Evolutionary conservation across 106 monocot genomes (phyloP), one percentile per base, ranked within the genome.

Genomic region (Phalaenopsis aphrodite): DNA sequence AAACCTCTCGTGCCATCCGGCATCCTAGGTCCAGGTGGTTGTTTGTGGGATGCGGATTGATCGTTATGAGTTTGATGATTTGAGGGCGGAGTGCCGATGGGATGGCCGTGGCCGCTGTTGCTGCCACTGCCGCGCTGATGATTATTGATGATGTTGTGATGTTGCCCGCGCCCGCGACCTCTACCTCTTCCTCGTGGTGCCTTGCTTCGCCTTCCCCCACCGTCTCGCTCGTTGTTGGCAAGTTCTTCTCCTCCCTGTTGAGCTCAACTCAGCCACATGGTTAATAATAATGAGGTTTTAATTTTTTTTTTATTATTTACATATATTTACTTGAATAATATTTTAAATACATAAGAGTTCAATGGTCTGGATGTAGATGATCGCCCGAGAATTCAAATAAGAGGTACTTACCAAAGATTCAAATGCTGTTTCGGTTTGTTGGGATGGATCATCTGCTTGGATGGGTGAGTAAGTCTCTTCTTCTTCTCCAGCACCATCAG

Each of bases 1-100:
- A 94, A 94, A 39, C 94, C 94, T 68, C 82, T 86, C 0, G 94
- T 94, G 47, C 94, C 94, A 78, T 94, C 89, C 41, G 94, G 94
- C 94, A 94, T 94, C 18, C 94, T 85, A 9, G 94, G 94, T 0
- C 89, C 94, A 3, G 88, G 94, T 42, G 94, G 91, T 46, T 79
- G 93, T 75, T 88, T 94, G 45, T 82, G 73, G 3, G 68, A 24
- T 8, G 69, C 10, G 19, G 81, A 10, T 23, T 84, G 86, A 75
- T 88, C 88, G 7, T 8, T 17, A 38, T 78, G 86, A 55, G 71
- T 18, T 1, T 79, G 68, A 61, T 87, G 73, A 61, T 56, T 55
- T 1, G 83, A 71, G 0, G 88, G 86, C 37, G 89, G 85, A 41
- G 85, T 88, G 58, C 91, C 92, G 16, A 82, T 57, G 2, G 87